Base-by-base conservation (phyloP, 1,284 basidiomycete species). In the Sanguinoderma infundibulare region DNA sequence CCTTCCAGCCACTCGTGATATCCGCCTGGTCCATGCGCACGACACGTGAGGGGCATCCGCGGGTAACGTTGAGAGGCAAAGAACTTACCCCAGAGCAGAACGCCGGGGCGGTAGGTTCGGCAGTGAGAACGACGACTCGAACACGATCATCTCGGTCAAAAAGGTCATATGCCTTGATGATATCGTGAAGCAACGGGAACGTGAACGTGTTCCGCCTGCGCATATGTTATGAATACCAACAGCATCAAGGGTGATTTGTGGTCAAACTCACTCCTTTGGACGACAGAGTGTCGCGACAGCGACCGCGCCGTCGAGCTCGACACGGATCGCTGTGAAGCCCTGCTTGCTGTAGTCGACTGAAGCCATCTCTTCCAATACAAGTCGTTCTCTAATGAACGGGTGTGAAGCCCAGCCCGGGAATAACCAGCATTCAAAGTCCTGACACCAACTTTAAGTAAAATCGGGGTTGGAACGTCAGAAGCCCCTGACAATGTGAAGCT, bases 121-220 rank as follows among this genome's bases (percentile, higher is more conserved):
- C 81, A 3, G 82, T 85, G 42, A 85, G 66, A 28, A 86, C 74
- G 22, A 85, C 78, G 0, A 77, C 84, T 26, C 80, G 77, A 38
- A 86, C 79, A 38, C 80, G 77, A 63, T 86, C 83, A 61, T 86
- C 84, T 53, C 71, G 76, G 72, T 85, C 82, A 32, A 78, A 78
- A 1, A 82, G 62, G 24, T 78, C 77, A 63, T 83, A 84, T 1
- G 77, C 76, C 49, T 78, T 70, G 39, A 79, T 71, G 39, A 84
- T 61, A 26, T 85, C 83, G 0, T 69, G 36, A 15, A 73, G 69
- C 14, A 84, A 63, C 14, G 59, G 65, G 6, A 55, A 57, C 22
- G 68, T 75, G 66, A 81, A 81, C 4, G 77, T 80, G 66, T 85
- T 86, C 47, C 79, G 75, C 63, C 84, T 85, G 58, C 15, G n/a